Evolutionary conservation across 257 asterid genomes (phyloP).

Genomic region (Solanum chmielewskii): DNA sequence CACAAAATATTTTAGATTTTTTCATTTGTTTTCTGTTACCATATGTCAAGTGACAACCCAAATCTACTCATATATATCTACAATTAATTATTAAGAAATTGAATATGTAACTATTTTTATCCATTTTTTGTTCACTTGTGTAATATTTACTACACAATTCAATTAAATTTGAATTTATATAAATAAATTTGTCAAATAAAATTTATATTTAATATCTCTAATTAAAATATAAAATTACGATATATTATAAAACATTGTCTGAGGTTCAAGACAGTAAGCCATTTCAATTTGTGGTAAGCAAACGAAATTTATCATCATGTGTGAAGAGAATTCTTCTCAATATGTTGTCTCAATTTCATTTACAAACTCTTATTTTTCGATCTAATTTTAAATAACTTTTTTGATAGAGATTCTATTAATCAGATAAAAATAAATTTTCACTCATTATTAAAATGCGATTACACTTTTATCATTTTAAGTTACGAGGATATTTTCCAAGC

Average conservation of each 20-base stretch:
- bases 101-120: not conserved
- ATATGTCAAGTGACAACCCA: not conserved
- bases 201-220: too few species aligned
- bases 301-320: too few species aligned
- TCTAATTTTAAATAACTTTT: not conserved
- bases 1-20: not conserved
- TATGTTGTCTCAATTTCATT: too few species aligned
- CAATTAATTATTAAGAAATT: not conserved
- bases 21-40: not conserved
- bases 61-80: not conserved
- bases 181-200: fast-evolving
- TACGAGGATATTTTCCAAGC: not conserved
- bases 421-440: not conserved
- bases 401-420: not conserved
- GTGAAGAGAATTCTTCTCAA: too few species aligned
- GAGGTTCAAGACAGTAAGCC: too few species aligned
- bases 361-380: not conserved
- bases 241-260: too few species aligned
- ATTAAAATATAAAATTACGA: too few species aligned
- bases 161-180: too few species aligned
- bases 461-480: not conserved
- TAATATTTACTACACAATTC: too few species aligned
- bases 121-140: not conserved
- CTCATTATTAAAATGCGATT: not conserved
- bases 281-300: too few species aligned